These are phyloP conservation scores for Alternaria consortialis DNA, from an alignment of 2,329 filamentous ascomycete genomes.

Conservation along the genomic window DNA sequence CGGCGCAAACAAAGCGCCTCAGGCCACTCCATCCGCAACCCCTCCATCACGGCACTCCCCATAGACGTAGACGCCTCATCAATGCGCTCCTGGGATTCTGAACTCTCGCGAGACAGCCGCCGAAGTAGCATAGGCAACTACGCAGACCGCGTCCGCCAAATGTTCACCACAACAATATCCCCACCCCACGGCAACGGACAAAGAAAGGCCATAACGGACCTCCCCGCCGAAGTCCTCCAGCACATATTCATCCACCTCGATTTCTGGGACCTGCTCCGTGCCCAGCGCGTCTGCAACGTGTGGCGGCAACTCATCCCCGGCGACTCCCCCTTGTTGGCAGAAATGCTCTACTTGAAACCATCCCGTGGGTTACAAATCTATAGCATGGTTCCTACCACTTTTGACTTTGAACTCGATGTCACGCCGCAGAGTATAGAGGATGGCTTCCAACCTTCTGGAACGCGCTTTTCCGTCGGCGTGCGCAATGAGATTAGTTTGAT, in stretches of 20 bases:
- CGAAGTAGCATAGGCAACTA: conserved; percentile 29
- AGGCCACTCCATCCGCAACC: conserved; percentile 7
- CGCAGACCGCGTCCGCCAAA: conserved; percentile 25
- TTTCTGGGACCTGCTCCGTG: conserved; percentile 18
- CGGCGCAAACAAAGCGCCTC: conserved; percentile 17
- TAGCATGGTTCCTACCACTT: conserved; percentile 16
- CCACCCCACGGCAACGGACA: background rate
- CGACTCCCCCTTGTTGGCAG: conserved; percentile 17
- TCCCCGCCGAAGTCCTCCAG: conserved; percentile 23
- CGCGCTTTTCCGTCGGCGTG: background rate
- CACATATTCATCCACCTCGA: conserved; percentile 23
- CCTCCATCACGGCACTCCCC: conserved; percentile 8
- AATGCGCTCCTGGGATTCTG: conserved; percentile 7
- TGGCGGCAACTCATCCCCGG: conserved; percentile 22
- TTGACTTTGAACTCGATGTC: conserved; percentile 20
- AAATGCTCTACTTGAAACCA: conserved; percentile 23
- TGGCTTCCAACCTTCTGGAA: conserved; percentile 7
- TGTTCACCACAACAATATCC: conserved; percentile 13
- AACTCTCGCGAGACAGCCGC: conserved; percentile 8
- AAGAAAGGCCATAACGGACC: conserved; percentile 13
- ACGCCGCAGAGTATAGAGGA: conserved; percentile 5
- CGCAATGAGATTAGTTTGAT: conserved; percentile 12
- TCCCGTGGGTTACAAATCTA: conserved; percentile 23
- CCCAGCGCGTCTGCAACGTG: conserved; percentile 21
- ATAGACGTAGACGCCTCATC: conserved; percentile 3